Evolutionary conservation across 345 rosid species (phyloP).

Genomic region (Eucalyptus globulus): DNA sequence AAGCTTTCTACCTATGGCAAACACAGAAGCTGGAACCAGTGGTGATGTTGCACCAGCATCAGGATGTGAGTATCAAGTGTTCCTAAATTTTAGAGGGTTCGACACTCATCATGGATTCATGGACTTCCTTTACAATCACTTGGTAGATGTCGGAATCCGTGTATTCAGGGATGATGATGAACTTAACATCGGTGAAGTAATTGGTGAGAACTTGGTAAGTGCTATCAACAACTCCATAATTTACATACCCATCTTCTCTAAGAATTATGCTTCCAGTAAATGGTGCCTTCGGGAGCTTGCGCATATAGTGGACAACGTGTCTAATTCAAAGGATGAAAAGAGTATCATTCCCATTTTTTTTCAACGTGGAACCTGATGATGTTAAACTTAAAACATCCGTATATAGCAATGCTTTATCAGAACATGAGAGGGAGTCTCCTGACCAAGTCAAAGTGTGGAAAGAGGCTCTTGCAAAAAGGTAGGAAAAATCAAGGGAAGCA

Average conservation of each 20-base stretch:
- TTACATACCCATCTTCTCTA: not conserved
- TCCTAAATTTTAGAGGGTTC: not conserved
- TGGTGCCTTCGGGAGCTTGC: not conserved
- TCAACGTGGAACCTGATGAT: not conserved
- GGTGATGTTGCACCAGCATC: not conserved
- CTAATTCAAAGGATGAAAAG: not conserved
- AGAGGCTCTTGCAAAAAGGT: not conserved
- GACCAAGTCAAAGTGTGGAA: not conserved
- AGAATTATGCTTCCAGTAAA: not conserved
- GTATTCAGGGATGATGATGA: not conserved
- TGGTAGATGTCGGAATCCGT: not conserved
- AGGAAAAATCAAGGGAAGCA: not conserved
- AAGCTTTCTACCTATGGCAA: not conserved
- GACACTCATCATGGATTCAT: not conserved
- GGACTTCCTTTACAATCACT: not conserved
- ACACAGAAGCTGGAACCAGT: not conserved
- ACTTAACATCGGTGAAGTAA: not conserved
- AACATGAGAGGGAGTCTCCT: not conserved
- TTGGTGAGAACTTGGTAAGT: not conserved
- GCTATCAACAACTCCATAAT: not conserved
- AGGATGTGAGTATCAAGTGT: not conserved
- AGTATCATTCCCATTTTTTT: not conserved
- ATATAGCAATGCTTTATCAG: not conserved
- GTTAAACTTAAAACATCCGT: not conserved
- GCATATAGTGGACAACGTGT: not conserved